Evolutionary conservation across 495 filamentous ascomycete genomes (phyloP).

Genomic region (Penicillium fimorum): DNA sequence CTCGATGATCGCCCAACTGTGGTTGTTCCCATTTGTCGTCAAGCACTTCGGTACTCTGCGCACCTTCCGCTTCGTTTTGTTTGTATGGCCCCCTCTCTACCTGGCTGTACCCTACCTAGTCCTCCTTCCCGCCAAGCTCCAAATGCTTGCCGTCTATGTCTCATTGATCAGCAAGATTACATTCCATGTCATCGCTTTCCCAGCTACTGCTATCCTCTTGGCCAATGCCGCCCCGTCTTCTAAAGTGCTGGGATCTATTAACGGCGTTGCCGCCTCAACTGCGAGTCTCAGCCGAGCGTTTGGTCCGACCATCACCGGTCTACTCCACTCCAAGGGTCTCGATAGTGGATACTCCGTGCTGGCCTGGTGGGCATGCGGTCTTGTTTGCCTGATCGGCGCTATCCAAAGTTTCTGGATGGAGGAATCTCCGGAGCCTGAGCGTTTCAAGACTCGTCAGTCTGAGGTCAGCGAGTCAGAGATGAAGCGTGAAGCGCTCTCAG

Average conservation of each 20-base stretch:
- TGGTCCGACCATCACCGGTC: constrained; percentile 82
- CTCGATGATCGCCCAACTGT: constrained; percentile 78
- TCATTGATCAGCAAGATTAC: constrained; percentile 87
- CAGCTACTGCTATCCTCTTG: constrained; percentile 78
- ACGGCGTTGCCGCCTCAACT: constrained; percentile 86
- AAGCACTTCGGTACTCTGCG: constrained; percentile 69
- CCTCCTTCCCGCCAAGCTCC: constrained; percentile 67
- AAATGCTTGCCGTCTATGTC: constrained; percentile 69
- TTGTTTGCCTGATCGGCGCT: constrained; percentile 73
- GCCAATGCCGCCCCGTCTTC: constrained; percentile 79
- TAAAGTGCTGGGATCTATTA: constrained; percentile 82
- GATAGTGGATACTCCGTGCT: constrained; percentile 77
- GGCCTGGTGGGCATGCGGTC: constrained; percentile 85
- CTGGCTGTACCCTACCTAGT: constrained; percentile 84
- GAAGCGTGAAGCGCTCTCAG: constrained; percentile 27
- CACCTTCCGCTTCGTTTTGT: constrained; percentile 75
- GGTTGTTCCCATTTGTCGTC: constrained; percentile 76
- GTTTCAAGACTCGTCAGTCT: constrained; percentile 21
- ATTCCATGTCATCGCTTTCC: constrained; percentile 80
- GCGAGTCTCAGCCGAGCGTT: constrained; percentile 84
- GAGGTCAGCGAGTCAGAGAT: constrained; percentile 28
- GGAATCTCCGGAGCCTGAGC: constrained; percentile 36
- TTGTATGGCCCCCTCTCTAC: constrained; percentile 87
- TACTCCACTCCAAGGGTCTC: constrained; percentile 78
- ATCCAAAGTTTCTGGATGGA: constrained; percentile 55